Evolutionary conservation across 495 filamentous ascomycete genomes (phyloP), one percentile per base, ranked within the genome.

Genomic region (Tuber borchii): DNA sequence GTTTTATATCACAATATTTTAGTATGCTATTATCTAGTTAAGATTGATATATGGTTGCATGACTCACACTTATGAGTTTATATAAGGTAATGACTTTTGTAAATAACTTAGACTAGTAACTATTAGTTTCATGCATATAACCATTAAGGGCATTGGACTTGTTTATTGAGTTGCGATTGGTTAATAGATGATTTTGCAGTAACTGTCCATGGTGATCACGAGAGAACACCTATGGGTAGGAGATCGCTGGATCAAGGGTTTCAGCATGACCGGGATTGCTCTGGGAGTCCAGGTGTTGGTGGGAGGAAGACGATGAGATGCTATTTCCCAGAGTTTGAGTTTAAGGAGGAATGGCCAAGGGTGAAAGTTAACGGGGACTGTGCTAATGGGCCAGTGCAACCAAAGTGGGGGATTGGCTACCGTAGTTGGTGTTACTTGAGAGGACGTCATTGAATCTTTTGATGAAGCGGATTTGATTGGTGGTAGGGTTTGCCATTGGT

Each of bases 241-340:
- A 82, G 39, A 82, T 77, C 22, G 81, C 80, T 26, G 81, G 81
- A 70, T 82, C 81, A 22, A 82, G 42, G 31, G 81, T 77, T 68
- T 75, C 77, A 6, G 75, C 80, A 37, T 80, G 80, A n/a, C 77
- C 80, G 14, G 80, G 80, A 44, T 82, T 82, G 31, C 70, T 76
- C 40, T 1, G 37, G 37, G 37, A 39, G 37, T 4, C 37, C 4
- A 39, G 37, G 37, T 4, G 37, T 39, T 39, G 37, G 37, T 39
- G 37, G 5, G 46, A 51, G 46, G 46, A 51, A n/a, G 46, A 51
- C 20, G 34, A 68, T n/a, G 45, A 40, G 16, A 37, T 34, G 48
- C 48, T n/a, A 19, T 19, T n/a, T 26, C 71, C 77, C n/a, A 12
- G 77, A 69, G 16, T 70, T 71, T 56, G 78, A 77, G 42, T 74